These are phyloP conservation scores for Ilyonectria mors-panacis DNA, from an alignment of 2,329 filamentous ascomycete genomes.

Conservation along the genomic window DNA sequence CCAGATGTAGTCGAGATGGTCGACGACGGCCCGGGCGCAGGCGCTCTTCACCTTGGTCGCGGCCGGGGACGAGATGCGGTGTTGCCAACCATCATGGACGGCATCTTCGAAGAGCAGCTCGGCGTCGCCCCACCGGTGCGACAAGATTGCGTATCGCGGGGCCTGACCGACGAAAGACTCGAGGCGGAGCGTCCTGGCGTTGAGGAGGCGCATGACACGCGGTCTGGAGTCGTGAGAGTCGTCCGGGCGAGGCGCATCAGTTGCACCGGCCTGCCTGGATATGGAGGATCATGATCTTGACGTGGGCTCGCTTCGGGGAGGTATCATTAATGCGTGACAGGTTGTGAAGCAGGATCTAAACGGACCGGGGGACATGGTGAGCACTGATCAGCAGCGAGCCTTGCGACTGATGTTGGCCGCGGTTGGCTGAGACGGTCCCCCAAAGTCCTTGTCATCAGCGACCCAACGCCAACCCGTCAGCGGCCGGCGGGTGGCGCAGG, in stretches of 20 bases:
- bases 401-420: neutral
- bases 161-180: conserved; percentile 34
- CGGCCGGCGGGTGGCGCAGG: conserved; percentile 6
- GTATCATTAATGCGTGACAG: conserved; percentile 4
- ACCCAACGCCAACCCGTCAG: neutral
- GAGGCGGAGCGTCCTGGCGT: conserved; percentile 27
- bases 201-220: conserved; percentile 40
- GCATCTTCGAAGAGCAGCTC: conserved; percentile 32
- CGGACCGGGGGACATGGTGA: conserved; percentile 2
- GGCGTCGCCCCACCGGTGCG: conserved; percentile 37
- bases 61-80: conserved; percentile 31
- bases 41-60: conserved; percentile 45
- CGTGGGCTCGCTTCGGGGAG: conserved; percentile 2
- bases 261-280: conserved; percentile 26
- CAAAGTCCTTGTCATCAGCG: neutral
- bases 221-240: conserved; percentile 6
- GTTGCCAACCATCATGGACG: conserved; percentile 10
- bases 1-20: conserved; percentile 44
- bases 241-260: conserved; percentile 20
- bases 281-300: conserved; percentile 17
- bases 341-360: conserved; percentile 2
- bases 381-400: conserved; percentile 7
- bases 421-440: conserved; percentile 1
- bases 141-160: conserved; percentile 40
- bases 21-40: conserved; percentile 32